Evolutionary conservation across 2,329 filamentous ascomycete species (phyloP).

Genomic region (Neopestalotiopsis sp.): DNA sequence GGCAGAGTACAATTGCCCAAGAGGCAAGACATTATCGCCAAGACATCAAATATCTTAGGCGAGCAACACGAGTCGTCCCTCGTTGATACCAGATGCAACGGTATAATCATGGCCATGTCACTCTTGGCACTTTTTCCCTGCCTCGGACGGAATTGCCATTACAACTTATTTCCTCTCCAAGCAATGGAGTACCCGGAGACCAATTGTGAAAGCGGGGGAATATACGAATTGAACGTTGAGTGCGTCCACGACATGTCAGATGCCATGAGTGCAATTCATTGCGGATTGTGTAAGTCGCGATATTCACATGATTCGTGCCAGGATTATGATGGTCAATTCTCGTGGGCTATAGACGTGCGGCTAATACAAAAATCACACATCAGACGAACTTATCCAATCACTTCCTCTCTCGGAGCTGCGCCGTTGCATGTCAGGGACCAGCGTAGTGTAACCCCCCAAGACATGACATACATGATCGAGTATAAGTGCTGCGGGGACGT

Average conservation of each 20-base stretch:
- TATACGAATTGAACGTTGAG: neutral
- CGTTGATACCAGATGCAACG: neutral
- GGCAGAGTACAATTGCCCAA: neutral
- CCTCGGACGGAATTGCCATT: neutral
- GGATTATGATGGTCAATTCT: neutral
- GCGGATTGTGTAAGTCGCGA: neutral
- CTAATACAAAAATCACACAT: neutral
- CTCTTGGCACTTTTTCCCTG: neutral
- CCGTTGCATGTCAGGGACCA: neutral
- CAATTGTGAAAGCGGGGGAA: neutral
- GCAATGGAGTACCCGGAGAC: neutral
- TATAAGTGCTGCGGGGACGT: constrained; percentile 4
- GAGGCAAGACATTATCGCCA: neutral
- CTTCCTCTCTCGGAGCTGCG: neutral
- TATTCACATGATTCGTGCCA: neutral
- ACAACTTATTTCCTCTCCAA: neutral
- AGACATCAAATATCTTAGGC: neutral
- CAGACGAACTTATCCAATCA: neutral
- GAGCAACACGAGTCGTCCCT: neutral
- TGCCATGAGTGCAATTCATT: neutral
- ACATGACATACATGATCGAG: neutral
- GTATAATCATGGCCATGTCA: neutral
- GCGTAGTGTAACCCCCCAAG: neutral
- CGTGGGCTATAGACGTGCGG: neutral
- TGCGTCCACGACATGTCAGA: neutral